Evolutionary conservation across 1,139 yeast species (phyloP).

Genomic region (Arxiozyma slooffiae): DNA sequence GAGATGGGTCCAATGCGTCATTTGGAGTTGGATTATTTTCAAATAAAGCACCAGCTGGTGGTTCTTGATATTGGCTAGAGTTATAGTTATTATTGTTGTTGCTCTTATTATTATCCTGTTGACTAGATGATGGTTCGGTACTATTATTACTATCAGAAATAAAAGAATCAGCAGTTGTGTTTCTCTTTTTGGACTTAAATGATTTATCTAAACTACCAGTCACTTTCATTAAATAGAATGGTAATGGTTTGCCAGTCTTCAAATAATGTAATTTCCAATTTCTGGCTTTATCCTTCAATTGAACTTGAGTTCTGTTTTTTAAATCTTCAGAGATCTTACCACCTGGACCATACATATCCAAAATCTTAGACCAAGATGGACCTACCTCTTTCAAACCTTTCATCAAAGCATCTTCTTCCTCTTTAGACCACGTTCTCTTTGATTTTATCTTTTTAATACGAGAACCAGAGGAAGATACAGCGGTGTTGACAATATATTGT

Average conservation of each 20-base stretch:
- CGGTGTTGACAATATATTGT: constrained; percentile 16
- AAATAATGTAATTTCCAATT: constrained; percentile 85
- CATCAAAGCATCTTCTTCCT: constrained; percentile 77
- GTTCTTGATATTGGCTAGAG: background rate
- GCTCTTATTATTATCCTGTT: background rate
- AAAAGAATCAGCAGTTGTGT: constrained; percentile 1
- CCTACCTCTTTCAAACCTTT: constrained; percentile 75
- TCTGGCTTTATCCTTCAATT: constrained; percentile 88
- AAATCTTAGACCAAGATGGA: constrained; percentile 85
- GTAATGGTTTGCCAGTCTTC: constrained; percentile 62
- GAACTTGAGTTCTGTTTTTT: constrained; percentile 81
- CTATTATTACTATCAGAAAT: background rate
- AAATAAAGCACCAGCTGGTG: constrained; percentile 11
- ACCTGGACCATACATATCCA: constrained; percentile 85
- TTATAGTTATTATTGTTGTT: background rate
- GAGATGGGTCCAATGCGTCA: constrained; percentile 18
- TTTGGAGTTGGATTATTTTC: constrained; percentile 11
- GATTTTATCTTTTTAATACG: constrained; percentile 20
- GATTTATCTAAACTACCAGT: constrained; percentile 74
- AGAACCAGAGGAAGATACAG: constrained; percentile 14
- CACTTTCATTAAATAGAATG: constrained; percentile 67
- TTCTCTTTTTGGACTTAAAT: constrained; percentile 31
- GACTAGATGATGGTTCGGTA: constrained; percentile 3
- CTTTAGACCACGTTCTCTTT: constrained; percentile 67
- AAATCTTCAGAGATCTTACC: constrained; percentile 76